Evolutionary conservation across 345 rosid genomes (phyloP), one percentile per base, ranked within the genome.

Genomic region (Melaleuca alternifolia): DNA sequence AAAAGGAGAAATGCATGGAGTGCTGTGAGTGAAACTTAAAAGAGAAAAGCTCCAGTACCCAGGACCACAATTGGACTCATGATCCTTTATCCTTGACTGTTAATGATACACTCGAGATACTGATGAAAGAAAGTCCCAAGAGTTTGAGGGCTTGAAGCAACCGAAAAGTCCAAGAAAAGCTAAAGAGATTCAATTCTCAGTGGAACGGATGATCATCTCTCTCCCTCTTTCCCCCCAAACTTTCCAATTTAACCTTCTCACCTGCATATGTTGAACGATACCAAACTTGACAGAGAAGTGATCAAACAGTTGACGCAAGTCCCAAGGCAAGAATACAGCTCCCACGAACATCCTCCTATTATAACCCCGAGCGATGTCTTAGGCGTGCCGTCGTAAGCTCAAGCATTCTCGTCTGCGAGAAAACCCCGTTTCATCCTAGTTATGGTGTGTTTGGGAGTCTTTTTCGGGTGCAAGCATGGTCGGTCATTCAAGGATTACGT

Each of bases 371-470:
- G 48, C 12, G 10, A 41, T 18, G 37, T 71, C 81, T 71, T 56
- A 1, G 48, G 37, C 41, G 48, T 10, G 81, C 10, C 81, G 21
- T 33, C 48, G 24, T 5, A 37, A 37, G 79, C 41, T 37, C 77
- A 2, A 65, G 77, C 5, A 41, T 65, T 10, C 44, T 65, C 44
- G 23, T 37, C 18, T 44, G 77, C 16, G 18, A 41, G 77, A 33
- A 52, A 51, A 28, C 85, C 44, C 7, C 53, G 23, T 50, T 52
- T 11, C n/a, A 33, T 18, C 71, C 48, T 20, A 82, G n/a, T 15
- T 26, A 93, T 93, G 94, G 91, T 91, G 54, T 92, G 94, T 28
- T 85, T 88, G 21, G 90, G 90, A 62, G 46, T 87, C 61, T 15
- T 92, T 26, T 87, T 90, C 56, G 85, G 89, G 57, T 92, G 95